phyloP scores from a whole-genome alignment of 768 basidiomycete genomes.

The Chlorophyllum brunneum region DNA sequence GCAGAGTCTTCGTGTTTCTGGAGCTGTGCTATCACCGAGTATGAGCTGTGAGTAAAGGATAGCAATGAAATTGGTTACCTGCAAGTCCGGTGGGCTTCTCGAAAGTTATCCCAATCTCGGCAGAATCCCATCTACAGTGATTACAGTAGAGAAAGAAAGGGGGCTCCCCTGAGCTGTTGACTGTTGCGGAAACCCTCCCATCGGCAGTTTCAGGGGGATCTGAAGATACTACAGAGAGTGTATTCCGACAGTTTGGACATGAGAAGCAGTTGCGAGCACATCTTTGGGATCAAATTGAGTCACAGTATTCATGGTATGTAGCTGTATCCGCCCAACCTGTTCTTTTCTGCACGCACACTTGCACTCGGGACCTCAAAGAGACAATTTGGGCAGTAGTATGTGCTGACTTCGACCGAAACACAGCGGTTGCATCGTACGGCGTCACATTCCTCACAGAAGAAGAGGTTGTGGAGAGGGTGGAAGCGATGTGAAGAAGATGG shows the following conservation, averaged over 20 bases:
- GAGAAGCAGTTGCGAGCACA: slow-evolving; percentile 98
- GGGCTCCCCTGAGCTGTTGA: slow-evolving; percentile 70
- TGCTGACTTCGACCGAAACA: slow-evolving; percentile 89
- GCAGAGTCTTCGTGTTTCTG: slow-evolving; percentile 88
- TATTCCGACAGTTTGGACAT: slow-evolving; percentile 91
- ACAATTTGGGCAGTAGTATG: slow-evolving; percentile 98
- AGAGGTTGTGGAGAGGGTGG: slow-evolving; percentile 80
- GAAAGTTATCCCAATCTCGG: slow-evolving; percentile 86
- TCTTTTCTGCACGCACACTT: slow-evolving; percentile 97
- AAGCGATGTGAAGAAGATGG: slow-evolving; percentile 78
- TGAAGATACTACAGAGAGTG: slow-evolving; percentile 86
- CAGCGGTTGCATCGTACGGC: slow-evolving; percentile 91
- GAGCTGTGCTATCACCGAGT: slow-evolving; percentile 69
- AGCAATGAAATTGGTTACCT: slow-evolving; percentile 42
- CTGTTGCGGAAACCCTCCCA: slow-evolving; percentile 46
- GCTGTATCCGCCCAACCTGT: slow-evolving; percentile 51
- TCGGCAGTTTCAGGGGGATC: slow-evolving; percentile 70
- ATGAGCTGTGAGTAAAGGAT: slow-evolving; percentile 6
- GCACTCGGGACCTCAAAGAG: slow-evolving; percentile 98
- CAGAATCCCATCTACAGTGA: slow-evolving; percentile 93
- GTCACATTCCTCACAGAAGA: slow-evolving; percentile 99
- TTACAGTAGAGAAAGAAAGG: slow-evolving; percentile 92
- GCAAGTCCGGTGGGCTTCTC: slow-evolving; percentile 97
- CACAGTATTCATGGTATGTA: not conserved
- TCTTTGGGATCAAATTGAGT: slow-evolving; percentile 39